A percentile compares a stretch with the other conserved stretches of the same genome.
Conservation (phyloP, 495 filamentous ascomycete genomes). For the Parathielavia appendiculata region DNA sequence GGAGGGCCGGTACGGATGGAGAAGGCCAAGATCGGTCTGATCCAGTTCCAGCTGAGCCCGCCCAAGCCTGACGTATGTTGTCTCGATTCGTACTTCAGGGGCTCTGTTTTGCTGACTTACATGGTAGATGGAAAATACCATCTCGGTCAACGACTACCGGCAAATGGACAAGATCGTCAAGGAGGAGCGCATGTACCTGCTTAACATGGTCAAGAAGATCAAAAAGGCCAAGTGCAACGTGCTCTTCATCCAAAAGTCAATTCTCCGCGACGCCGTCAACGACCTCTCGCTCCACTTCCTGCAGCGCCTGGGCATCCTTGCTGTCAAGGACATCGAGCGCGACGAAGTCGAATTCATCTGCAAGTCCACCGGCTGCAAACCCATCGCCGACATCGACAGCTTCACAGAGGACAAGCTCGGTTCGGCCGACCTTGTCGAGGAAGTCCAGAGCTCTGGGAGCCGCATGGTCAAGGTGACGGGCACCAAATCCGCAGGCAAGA, state of each 20-base stretch:
- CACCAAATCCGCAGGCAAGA: slow-evolving; percentile 74
- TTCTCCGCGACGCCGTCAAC: slow-evolving; percentile 95
- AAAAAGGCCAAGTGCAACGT: slow-evolving; percentile 99
- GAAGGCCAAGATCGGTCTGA: slow-evolving; percentile 93
- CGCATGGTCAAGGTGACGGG: slow-evolving; percentile 93
- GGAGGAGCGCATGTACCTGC: slow-evolving; percentile 94
- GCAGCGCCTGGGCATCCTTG: slow-evolving; percentile 90
- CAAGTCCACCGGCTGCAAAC: slow-evolving; percentile 97
- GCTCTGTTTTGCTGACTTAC: slow-evolving; percentile 7
- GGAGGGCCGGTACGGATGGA: slow-evolving; percentile 91
- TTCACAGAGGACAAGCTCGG: slow-evolving; percentile 99
- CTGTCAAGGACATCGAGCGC: slow-evolving; percentile 94
- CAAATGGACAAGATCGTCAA: slow-evolving; percentile 99
- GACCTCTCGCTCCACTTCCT: slow-evolving; percentile 96
- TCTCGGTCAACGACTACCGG: slow-evolving; percentile 97
- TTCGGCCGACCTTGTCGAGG: slow-evolving; percentile 90
- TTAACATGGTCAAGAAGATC: slow-evolving; percentile 99
- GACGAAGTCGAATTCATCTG: slow-evolving; percentile 99
- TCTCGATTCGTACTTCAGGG: neutral
- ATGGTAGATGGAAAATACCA: slow-evolving; percentile 92
- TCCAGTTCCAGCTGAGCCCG: slow-evolving; percentile 96
- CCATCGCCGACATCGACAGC: slow-evolving; percentile 95
- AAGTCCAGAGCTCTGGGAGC: slow-evolving; percentile 78
- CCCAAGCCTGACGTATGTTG: slow-evolving; percentile 87
- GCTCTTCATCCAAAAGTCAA: slow-evolving; percentile 96